A percentile compares a stretch with the other conserved stretches of the same genome.
phyloP scores from a whole-genome alignment of 148 eudicot species.

The Agrostemma githago region DNA sequence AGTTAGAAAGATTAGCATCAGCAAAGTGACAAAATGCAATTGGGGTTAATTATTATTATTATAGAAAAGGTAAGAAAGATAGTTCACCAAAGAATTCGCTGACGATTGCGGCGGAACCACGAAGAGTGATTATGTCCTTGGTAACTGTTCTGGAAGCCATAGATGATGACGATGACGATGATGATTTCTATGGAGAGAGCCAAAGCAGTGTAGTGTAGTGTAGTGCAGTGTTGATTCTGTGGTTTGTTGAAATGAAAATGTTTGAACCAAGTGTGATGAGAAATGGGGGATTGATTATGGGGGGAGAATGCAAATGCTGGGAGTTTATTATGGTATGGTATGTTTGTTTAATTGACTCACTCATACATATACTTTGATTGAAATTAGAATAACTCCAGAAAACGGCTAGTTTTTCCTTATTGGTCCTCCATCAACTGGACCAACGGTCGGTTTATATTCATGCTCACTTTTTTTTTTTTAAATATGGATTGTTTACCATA shows the following conservation, averaged over 20 bases:
- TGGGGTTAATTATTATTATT: background rate
- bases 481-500: no score
- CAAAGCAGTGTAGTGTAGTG: background rate
- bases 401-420: conserved; percentile 35
- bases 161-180: background rate
- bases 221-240: background rate
- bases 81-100: conserved; percentile 81
- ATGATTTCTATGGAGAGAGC: background rate
- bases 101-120: conserved; percentile 91
- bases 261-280: background rate
- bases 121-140: conserved; percentile 92
- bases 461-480: background rate
- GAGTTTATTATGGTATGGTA: background rate
- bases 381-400: background rate
- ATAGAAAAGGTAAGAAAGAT: background rate
- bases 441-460: conserved; percentile 21
- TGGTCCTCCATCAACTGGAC: background rate
- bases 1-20: background rate
- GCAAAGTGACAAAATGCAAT: conserved; percentile 1
- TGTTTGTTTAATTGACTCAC: conserved; percentile 1
- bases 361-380: conserved; percentile 4
- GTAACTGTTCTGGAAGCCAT: conserved; percentile 83
- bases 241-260: background rate
- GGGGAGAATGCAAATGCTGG: background rate
- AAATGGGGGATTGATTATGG: background rate